A percentile compares a stretch with the other conserved stretches of the same genome.
Evolutionary conservation across 2,329 filamentous ascomycete genomes (phyloP).

Genomic region (Scedosporium aurantiacum): DNA sequence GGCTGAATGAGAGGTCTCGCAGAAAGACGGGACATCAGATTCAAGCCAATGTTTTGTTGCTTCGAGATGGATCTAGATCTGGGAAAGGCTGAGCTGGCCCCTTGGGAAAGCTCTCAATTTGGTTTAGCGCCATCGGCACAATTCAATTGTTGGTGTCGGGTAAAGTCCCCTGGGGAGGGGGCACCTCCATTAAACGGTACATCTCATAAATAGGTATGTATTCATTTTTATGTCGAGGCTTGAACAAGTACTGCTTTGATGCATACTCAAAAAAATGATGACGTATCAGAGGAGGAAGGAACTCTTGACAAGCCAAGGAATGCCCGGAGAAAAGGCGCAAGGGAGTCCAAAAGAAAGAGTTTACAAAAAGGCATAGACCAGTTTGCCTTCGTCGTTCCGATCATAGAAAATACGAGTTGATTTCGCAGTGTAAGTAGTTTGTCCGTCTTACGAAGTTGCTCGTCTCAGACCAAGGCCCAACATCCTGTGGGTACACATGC

Average conservation of each 20-base stretch:
- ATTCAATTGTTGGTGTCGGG: not conserved
- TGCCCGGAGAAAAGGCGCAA: too few relatives aligned
- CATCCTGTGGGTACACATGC: not conserved
- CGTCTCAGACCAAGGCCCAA: not conserved
- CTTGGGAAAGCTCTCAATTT: slow-evolving; percentile 12
- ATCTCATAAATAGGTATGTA: not conserved
- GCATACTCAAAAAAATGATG: too few relatives aligned
- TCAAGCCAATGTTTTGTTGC: not conserved
- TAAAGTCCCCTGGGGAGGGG: not conserved
- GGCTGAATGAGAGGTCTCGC: not conserved
- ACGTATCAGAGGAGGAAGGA: too few relatives aligned
- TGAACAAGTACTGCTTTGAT: too few relatives aligned
- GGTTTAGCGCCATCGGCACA: slow-evolving; percentile 10
- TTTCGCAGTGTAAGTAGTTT: not conserved
- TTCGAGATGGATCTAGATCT: slow-evolving; percentile 4
- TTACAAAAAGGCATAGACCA: too few relatives aligned
- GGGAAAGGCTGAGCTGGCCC: slow-evolving; percentile 17
- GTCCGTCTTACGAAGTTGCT: not conserved
- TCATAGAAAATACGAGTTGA: too few relatives aligned
- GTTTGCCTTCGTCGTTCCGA: too few relatives aligned
- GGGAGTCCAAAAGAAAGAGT: too few relatives aligned
- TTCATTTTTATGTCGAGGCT: not conserved
- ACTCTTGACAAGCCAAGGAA: too few relatives aligned
- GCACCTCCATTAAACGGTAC: not conserved
- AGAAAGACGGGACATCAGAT: not conserved